Conservation (phyloP, 768 basidiomycete species). For the Tephrocybe sp. region DNA sequence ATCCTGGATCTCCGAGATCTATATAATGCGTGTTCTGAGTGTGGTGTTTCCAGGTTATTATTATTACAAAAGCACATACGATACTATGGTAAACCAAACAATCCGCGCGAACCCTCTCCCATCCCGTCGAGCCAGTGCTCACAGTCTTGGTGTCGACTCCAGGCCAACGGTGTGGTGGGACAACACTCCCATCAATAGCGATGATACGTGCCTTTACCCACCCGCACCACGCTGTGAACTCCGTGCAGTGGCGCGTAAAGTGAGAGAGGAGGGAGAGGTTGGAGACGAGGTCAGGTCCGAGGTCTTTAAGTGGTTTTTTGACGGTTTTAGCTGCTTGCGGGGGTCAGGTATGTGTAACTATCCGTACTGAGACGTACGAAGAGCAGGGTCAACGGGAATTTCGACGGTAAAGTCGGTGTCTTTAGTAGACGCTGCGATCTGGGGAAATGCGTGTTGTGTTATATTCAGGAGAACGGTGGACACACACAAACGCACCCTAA, state of each 20-base stretch:
- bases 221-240: slow-evolving; percentile 33
- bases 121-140: slow-evolving; percentile 7
- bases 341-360: neutral
- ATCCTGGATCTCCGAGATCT: slow-evolving; percentile 15
- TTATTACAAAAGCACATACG: no score
- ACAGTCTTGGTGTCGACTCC: slow-evolving; percentile 3
- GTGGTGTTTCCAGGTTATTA: no score
- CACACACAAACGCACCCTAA: slow-evolving; percentile 28
- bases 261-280: slow-evolving; percentile 35
- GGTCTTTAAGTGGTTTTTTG: slow-evolving; percentile 34
- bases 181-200: slow-evolving; percentile 9
- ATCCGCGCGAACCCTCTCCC: slow-evolving; percentile 13
- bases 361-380: slow-evolving; percentile 25
- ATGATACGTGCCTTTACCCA: slow-evolving; percentile 22
- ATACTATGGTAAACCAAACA: slow-evolving; percentile 16
- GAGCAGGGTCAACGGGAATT: slow-evolving; percentile 35
- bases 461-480: neutral
- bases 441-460: neutral
- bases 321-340: slow-evolving; percentile 26
- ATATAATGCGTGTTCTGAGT: no score
- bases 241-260: slow-evolving; percentile 26
- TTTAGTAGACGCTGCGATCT: slow-evolving; percentile 41
- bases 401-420: slow-evolving; percentile 29
- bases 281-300: slow-evolving; percentile 37
- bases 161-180: slow-evolving; percentile 2